Evolutionary conservation across 2,329 filamentous ascomycete genomes (phyloP).

Genomic region (Xenosphaeropsis pyriputrescens): DNA sequence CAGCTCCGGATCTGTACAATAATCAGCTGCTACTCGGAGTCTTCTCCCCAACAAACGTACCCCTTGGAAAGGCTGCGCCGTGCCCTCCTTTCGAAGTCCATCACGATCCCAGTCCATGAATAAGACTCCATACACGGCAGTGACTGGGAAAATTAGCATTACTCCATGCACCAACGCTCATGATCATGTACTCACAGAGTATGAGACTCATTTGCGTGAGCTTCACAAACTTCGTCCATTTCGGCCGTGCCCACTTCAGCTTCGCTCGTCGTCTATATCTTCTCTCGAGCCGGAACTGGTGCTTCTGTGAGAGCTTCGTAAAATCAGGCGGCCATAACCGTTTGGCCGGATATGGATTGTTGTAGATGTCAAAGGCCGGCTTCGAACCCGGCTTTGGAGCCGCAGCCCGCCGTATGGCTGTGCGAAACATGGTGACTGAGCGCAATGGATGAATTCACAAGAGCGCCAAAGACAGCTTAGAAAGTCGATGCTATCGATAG

Average conservation of each 20-base stretch:
- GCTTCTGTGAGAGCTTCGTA: constrained; percentile 48
- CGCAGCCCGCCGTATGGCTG: constrained; percentile 26
- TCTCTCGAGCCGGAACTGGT: constrained; percentile 67
- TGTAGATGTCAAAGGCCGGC: constrained; percentile 19
- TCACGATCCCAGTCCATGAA: constrained; percentile 40
- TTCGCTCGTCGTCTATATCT: constrained; percentile 59
- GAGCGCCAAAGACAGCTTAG: no score
- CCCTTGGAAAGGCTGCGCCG: constrained; percentile 29
- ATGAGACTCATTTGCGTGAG: constrained; percentile 36
- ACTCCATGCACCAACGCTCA: neutral
- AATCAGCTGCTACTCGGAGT: constrained; percentile 1
- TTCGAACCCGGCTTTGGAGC: constrained; percentile 17
- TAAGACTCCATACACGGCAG: constrained; percentile 36
- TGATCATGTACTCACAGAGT: constrained; percentile 10
- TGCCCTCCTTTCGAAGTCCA: constrained; percentile 4
- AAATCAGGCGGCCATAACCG: constrained; percentile 72
- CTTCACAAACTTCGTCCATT: constrained; percentile 50
- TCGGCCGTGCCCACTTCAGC: constrained; percentile 44
- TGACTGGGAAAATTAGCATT: constrained; percentile 25
- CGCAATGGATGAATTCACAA: no score
- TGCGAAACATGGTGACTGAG: constrained; percentile 27
- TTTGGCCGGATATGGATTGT: constrained; percentile 48
- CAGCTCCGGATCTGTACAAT: constrained; percentile 21
- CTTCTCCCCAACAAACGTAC: constrained; percentile 20
- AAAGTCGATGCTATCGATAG: no score